A percentile compares a stretch with the other conserved stretches of the same genome.
phyloP scores from a whole-genome alignment of 2,329 filamentous ascomycete genomes.

The Verticillium nonalfalfae region DNA sequence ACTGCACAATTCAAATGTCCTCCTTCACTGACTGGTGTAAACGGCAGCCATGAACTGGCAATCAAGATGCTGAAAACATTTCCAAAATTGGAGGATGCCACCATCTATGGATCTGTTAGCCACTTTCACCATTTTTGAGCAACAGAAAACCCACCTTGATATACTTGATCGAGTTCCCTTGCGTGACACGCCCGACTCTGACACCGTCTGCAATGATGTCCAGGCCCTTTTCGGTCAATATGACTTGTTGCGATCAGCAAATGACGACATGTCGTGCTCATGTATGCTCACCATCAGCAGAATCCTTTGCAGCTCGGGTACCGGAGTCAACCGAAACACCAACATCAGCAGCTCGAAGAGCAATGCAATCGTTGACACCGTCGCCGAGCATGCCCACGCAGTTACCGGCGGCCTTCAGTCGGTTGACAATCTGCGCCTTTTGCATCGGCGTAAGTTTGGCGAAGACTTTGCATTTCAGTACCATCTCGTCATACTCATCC shows the following conservation, averaged over 20 bases:
- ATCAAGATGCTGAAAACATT: slow-evolving; percentile 21
- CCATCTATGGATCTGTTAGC: slow-evolving; percentile 14
- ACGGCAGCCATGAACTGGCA: slow-evolving; percentile 19
- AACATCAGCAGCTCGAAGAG: slow-evolving; percentile 17
- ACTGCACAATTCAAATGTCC: neutral
- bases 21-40: slow-evolving; percentile 8
- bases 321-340: slow-evolving; percentile 23
- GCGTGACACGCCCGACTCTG: slow-evolving; percentile 16
- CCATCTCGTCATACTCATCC: slow-evolving; percentile 14
- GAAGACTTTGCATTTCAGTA: slow-evolving; percentile 18
- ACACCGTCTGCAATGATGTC: slow-evolving; percentile 18
- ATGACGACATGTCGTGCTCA: neutral
- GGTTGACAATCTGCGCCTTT: slow-evolving; percentile 17
- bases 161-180: slow-evolving; percentile 22
- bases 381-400: slow-evolving; percentile 22
- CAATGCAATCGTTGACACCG: slow-evolving; percentile 22
- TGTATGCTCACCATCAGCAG: slow-evolving; percentile 12
- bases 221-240: slow-evolving; percentile 21
- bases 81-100: slow-evolving; percentile 21
- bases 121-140: neutral
- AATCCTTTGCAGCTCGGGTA: slow-evolving; percentile 20
- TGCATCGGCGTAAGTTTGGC: slow-evolving; percentile 20
- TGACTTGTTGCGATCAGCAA: slow-evolving; percentile 5
- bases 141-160: slow-evolving; percentile 13
- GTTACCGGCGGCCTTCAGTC: slow-evolving; percentile 15